Evolutionary conservation across 192 early-diverging fungal species (phyloP), one percentile per base, ranked within the genome.

Genomic region (Thoreauomyces humboldtii): DNA sequence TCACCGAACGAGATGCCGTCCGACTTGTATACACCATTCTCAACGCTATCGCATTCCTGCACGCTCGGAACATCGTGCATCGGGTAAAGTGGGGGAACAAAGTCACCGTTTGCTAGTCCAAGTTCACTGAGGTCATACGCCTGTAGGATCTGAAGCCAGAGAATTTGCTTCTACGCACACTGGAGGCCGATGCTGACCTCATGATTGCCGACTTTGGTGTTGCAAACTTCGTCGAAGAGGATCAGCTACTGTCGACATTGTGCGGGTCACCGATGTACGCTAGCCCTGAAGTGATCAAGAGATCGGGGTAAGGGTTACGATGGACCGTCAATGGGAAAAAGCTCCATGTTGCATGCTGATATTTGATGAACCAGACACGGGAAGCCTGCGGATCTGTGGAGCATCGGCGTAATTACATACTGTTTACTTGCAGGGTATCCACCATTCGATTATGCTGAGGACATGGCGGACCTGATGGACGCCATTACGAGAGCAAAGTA

Each of bases 341-440:
- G n/a, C n/a, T n/a, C n/a, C n/a, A n/a, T n/a, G n/a, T n/a, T n/a
- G n/a, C n/a, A n/a, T n/a, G n/a, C n/a, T n/a, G n/a, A n/a, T n/a
- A n/a, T n/a, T n/a, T n/a, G n/a, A n/a, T n/a, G n/a, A n/a, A n/a
- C n/a, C n/a, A n/a, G n/a, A 51, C 89, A 91, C 71, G 74, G 81
- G 35, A 79, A 78, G 35, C 75, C 70, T 21, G 90, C 91, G 5
- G 94, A 96, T 63, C 77, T 96, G 72, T 96, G 94, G 94, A 89
- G 86, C 54, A 69, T 92, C 9, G 94, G 94, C n/a, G 90, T 94
- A 0, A 91, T 95, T 25, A 76, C 92, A 29, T 95, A 93, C 70
- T 87, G 91, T 58, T 85, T 79, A 25, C 74, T 95, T 4, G 90
- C 82, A 58, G 90, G 93, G 14, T 87, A 82, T 67, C 89, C 88